A percentile compares a stretch with the other conserved stretches of the same genome.
Evolutionary conservation across 2,329 filamentous ascomycete species (phyloP).

Genomic region (Arthrinium phaeospermum): DNA sequence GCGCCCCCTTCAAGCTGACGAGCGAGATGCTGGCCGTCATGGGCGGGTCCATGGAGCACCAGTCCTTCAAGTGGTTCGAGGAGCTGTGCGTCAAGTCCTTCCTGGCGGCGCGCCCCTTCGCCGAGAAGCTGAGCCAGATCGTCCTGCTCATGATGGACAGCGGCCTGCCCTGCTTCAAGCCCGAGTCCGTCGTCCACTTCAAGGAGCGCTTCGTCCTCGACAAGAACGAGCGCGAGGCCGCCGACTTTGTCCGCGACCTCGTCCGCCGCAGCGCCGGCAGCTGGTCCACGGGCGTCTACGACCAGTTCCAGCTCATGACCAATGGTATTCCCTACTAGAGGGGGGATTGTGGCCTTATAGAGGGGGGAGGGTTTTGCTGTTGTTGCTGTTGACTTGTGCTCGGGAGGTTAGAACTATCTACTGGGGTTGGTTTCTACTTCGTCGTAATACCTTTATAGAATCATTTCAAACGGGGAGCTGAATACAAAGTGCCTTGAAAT

Average conservation of each 20-base stretch:
- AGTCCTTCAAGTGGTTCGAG: constrained; percentile 95
- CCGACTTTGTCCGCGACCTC: constrained; percentile 89
- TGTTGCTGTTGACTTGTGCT: not conserved
- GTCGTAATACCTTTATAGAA: not conserved
- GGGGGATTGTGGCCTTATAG: not conserved
- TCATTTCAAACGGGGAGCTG: not conserved
- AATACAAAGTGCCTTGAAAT: not conserved
- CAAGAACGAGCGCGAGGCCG: constrained; percentile 88
- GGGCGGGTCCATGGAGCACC: constrained; percentile 83
- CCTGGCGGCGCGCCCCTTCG: constrained; percentile 83
- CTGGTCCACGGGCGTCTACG: constrained; percentile 92
- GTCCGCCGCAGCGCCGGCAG: constrained; percentile 90
- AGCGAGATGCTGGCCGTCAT: constrained; percentile 99
- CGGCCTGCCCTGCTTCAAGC: constrained; percentile 96
- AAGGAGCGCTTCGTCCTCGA: constrained; percentile 91
- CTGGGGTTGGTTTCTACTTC: not conserved
- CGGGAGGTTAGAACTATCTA: not conserved
- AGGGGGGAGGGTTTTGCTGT: not conserved
- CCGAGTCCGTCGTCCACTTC: constrained; percentile 92
- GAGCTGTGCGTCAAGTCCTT: constrained; percentile 96
- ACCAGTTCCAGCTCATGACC: constrained; percentile 96
- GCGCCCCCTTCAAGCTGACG: constrained; percentile 97
- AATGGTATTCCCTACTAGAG: constrained; percentile 92
- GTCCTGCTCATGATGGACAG: constrained; percentile 96
- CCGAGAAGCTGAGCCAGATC: constrained; percentile 87